phyloP scores from a whole-genome alignment of 2,329 filamentous ascomycete species.

The Zasmidium cellare region DNA sequence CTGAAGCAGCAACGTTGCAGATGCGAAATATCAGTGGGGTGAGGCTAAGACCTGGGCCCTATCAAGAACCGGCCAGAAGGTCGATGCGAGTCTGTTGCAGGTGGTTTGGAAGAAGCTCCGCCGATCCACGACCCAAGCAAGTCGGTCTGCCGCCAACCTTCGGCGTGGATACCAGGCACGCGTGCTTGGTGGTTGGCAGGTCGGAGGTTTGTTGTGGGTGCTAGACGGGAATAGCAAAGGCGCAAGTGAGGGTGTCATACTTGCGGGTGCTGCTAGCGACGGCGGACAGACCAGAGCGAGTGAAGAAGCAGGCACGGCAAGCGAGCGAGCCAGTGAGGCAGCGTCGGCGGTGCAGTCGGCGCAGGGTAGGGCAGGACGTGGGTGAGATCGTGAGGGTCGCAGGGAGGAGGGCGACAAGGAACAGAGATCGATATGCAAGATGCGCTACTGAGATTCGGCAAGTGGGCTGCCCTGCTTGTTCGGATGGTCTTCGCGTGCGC shows the following conservation, averaged over 20 bases:
- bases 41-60: background rate
- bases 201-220: background rate
- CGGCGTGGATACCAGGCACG: background rate
- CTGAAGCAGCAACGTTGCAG: background rate
- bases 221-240: background rate
- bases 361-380: background rate
- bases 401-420: conserved; percentile 4
- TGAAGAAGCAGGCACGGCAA: background rate
- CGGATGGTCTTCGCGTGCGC: too few species aligned
- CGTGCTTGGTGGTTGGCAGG: background rate
- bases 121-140: background rate
- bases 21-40: background rate
- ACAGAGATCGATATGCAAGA: conserved; percentile 19
- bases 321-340: background rate
- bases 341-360: background rate
- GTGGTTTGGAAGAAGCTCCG: background rate
- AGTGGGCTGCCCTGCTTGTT: background rate
- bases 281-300: background rate
- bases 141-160: background rate
- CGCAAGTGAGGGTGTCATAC: background rate
- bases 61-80: background rate
- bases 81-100: background rate
- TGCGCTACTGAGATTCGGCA: background rate
- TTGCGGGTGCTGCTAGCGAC: background rate
- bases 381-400: conserved; percentile 4